Evolutionary conservation across 805 yeast genomes (phyloP).

Genomic region (Barnettozyma populi): DNA sequence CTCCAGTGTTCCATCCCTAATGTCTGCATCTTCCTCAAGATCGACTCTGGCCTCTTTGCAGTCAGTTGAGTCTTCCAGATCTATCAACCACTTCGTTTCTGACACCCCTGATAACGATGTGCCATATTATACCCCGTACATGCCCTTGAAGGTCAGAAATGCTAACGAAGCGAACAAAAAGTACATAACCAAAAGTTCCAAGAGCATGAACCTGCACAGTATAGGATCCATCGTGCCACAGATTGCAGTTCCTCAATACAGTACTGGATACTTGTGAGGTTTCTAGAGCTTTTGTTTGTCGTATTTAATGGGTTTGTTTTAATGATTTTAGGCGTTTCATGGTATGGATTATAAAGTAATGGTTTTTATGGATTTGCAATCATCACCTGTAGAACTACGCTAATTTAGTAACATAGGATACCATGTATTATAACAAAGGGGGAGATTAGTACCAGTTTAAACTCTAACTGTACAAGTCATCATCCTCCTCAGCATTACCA

Average conservation of each 20-base stretch:
- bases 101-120: conserved; percentile 8
- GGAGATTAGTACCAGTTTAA: not conserved
- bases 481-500: conserved; percentile 57
- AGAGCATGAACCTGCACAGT: conserved; percentile 8
- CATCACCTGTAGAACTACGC: not conserved
- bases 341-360: not conserved
- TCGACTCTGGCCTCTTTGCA: conserved; percentile 29
- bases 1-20: conserved; percentile 33
- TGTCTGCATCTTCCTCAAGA: conserved; percentile 37
- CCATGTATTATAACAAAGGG: not conserved
- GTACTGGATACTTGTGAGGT: conserved; percentile 2
- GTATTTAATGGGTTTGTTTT: not conserved
- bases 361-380: not conserved
- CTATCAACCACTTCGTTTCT: conserved; percentile 3
- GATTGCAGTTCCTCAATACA: not conserved
- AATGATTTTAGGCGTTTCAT: not conserved
- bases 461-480: conserved; percentile 47
- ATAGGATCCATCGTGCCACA: conserved; percentile 4
- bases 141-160: conserved; percentile 21
- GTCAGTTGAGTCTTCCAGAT: conserved; percentile 18
- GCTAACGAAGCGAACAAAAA: conserved; percentile 16
- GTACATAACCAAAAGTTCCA: conserved; percentile 7
- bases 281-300: not conserved
- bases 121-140: conserved; percentile 8
- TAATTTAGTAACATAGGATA: not conserved